Conservation (phyloP, 768 basidiomycete genomes). For the Trametes sanguinea region DNA sequence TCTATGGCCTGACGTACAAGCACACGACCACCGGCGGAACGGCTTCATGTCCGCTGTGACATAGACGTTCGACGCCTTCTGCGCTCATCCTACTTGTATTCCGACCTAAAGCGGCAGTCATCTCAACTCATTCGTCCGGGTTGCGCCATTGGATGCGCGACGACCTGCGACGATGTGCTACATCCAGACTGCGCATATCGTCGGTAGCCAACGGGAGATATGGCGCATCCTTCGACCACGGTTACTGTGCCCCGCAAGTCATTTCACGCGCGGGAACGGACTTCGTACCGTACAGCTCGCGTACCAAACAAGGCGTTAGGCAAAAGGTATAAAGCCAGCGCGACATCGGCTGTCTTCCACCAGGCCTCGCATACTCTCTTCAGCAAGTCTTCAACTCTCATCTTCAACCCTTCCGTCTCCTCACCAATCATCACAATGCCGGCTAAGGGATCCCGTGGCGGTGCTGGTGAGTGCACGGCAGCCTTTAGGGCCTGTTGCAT, state of each 20-base stretch:
- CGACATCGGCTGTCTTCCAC: background rate
- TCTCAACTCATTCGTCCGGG: background rate
- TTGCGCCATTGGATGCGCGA: background rate
- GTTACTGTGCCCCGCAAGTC: background rate
- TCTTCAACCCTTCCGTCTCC: background rate
- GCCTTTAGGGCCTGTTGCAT: background rate
- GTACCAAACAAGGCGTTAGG: background rate
- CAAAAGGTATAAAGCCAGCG: conserved; percentile 2
- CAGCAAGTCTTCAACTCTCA: background rate
- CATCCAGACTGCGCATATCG: background rate
- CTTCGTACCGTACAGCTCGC: background rate
- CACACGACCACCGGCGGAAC: background rate
- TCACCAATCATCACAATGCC: conserved; percentile 24
- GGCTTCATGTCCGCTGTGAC: background rate
- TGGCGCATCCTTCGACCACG: conserved; percentile 1
- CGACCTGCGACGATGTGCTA: conserved; percentile 3
- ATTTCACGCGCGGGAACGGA: background rate
- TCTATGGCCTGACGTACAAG: background rate
- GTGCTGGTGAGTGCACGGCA: conserved; percentile 13
- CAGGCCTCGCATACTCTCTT: conserved; percentile 15
- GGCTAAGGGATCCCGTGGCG: conserved; percentile 24
- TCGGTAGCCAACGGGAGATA: conserved; percentile 15
- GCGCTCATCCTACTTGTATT: background rate
- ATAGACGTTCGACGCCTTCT: background rate
- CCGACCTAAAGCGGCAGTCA: background rate